Evolutionary conservation across 2,329 filamentous ascomycete species (phyloP).

Genomic region (Exophiala calicioides): DNA sequence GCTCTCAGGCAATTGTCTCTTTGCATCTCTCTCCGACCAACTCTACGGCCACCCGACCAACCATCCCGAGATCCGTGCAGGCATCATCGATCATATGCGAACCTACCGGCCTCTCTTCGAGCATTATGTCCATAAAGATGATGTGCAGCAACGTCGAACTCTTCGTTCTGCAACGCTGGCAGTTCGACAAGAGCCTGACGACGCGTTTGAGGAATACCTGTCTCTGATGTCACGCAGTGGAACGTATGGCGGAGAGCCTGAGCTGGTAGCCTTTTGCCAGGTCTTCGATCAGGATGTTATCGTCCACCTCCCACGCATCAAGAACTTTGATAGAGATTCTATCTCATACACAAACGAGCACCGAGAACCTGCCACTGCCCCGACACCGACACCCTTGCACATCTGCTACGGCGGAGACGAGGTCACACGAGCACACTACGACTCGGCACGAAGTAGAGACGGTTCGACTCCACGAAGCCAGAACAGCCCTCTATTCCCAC

Average conservation of each 20-base stretch:
- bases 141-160: slow-evolving; percentile 35
- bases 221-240: slow-evolving; percentile 60
- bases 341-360: slow-evolving; percentile 29
- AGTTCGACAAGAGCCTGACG: slow-evolving; percentile 54
- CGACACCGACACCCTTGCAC: slow-evolving; percentile 26
- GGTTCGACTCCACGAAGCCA: slow-evolving; percentile 24
- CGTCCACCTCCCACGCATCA: slow-evolving; percentile 30
- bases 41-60: slow-evolving; percentile 62
- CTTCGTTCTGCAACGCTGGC: slow-evolving; percentile 43
- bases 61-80: slow-evolving; percentile 59
- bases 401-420: slow-evolving; percentile 34
- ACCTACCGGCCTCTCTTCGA: slow-evolving; percentile 63
- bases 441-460: slow-evolving; percentile 31
- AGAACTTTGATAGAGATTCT: slow-evolving; percentile 25
- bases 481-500: slow-evolving; percentile 22
- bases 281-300: slow-evolving; percentile 62
- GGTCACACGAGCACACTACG: slow-evolving; percentile 32
- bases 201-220: slow-evolving; percentile 61
- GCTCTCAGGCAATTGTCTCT: slow-evolving; percentile 65
- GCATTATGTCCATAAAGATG: slow-evolving; percentile 62
- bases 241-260: slow-evolving; percentile 67
- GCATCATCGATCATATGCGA: slow-evolving; percentile 64
- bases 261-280: slow-evolving; percentile 66
- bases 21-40: slow-evolving; percentile 68
- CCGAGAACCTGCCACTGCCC: slow-evolving; percentile 11